Evolutionary conservation across 768 basidiomycete genomes (phyloP).

Genomic region (Collybiopsis luxurians): DNA sequence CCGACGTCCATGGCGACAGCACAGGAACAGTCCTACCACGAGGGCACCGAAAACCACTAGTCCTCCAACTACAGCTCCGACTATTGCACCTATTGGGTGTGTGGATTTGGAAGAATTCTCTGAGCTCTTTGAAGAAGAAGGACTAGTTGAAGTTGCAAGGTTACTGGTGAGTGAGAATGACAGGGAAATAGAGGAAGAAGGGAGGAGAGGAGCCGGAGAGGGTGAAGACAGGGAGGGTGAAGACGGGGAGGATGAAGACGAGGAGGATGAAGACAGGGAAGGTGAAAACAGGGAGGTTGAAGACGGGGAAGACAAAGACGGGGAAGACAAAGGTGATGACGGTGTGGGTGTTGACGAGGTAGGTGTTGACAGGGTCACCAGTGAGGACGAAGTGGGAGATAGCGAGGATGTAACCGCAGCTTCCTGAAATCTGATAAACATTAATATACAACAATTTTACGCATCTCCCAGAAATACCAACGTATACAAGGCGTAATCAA

Average conservation of each 20-base stretch:
- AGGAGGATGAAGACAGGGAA: no score
- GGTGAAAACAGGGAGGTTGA: no score
- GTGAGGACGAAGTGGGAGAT: no score
- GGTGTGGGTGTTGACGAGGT: background rate
- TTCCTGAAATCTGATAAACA: no score
- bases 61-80: constrained; percentile 8
- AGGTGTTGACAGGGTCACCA: background rate
- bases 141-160: background rate
- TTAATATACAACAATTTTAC: no score
- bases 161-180: no score
- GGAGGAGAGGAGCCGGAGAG: no score
- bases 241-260: background rate
- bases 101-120: background rate
- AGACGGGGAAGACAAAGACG: no score
- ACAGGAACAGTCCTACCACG: background rate
- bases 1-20: background rate
- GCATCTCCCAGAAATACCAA: constrained; percentile 17
- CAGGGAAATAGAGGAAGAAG: no score
- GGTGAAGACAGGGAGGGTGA: background rate
- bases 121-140: background rate
- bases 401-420: no score
- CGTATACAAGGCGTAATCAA: constrained; percentile 42
- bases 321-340: background rate
- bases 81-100: background rate
- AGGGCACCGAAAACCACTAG: background rate